Base-by-base conservation (phyloP, 2,329 filamentous ascomycete species). In the Fusarium annulatum region DNA sequence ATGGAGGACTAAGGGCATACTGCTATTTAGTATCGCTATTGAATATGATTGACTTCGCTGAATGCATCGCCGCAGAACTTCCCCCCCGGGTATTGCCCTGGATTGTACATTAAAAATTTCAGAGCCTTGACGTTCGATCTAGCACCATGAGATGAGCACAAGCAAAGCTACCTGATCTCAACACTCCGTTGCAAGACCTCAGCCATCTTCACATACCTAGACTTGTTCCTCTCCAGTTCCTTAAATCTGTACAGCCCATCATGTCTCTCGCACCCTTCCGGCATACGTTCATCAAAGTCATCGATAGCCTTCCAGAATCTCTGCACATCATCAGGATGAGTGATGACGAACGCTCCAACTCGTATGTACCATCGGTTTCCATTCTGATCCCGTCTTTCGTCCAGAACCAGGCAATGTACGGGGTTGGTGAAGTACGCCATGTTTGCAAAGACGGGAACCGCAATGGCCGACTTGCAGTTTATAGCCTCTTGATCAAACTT, bases 371-470 rank as follows among this genome's bases (percentile, higher is more conserved):
- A 63, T 9, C 5, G 5, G 10, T 53, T 23, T 1, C 42, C 46
- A 2, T 55, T 21, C 4, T 51, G n/a, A 23, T 39, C 42, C 11
- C 30, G 18, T 9, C 23, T 48, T 18, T n/a, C 26, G 16, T 59
- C 57, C 7, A 69, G 26, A 9, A 63, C 21, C 11, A 69, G 46
- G 8, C 66, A 64, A 26, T 71, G 53, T 7, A 69, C 9, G 5
- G 52, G 26, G 16, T 48, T 46, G 12, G 8, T 16, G 18, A 63
- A 41, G 11, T 62, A 45, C 7, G 36, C 38, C 38, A 38, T 51
- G 33, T 68, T 33, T 15, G 51, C 68, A 34, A 72, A 65, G 19
- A 59, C 33, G 3, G 64, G 69, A 12, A 73, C 49, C 16, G 65
- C 51, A 23, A 52, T 57, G 12, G 68, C 48, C 1, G 38, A 30